Conservation (phyloP, 1,284 basidiomycete species). For the Thelephora terrestris region DNA sequence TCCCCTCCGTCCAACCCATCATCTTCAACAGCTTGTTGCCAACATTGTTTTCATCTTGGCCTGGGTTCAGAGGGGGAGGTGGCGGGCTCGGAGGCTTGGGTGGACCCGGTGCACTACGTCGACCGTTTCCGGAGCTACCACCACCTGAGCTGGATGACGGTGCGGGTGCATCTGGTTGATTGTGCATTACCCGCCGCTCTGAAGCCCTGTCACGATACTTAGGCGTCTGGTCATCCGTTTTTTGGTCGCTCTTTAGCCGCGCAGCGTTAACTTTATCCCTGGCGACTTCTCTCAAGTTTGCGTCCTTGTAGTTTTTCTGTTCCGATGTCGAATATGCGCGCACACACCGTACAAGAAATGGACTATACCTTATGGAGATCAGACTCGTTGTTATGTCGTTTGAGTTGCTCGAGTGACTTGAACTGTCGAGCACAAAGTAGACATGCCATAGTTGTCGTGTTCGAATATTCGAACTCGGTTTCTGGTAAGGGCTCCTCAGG, state of each 20-base stretch:
- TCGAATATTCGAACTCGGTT: slow-evolving; percentile 68
- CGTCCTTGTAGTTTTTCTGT: slow-evolving; percentile 76
- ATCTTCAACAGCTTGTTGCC: slow-evolving; percentile 88
- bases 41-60: slow-evolving; percentile 70
- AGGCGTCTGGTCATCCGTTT: slow-evolving; percentile 30
- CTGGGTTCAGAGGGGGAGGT: slow-evolving; percentile 51
- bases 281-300: slow-evolving; percentile 59
- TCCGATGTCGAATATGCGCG: slow-evolving; percentile 9
- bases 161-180: slow-evolving; percentile 77
- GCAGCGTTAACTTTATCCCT: slow-evolving; percentile 54
- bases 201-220: slow-evolving; percentile 90
- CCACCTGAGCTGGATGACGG: slow-evolving; percentile 35
- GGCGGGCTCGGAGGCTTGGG: slow-evolving; percentile 53
- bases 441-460: slow-evolving; percentile 64
- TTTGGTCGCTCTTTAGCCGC: slow-evolving; percentile 26
- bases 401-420: slow-evolving; percentile 75
- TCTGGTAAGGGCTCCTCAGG: slow-evolving; percentile 18
- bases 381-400: slow-evolving; percentile 82
- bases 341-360: slow-evolving; percentile 4
- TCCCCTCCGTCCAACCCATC: slow-evolving; percentile 93
- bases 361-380: slow-evolving; percentile 75
- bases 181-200: slow-evolving; percentile 79
- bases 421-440: slow-evolving; percentile 87
- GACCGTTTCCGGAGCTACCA: slow-evolving; percentile 22
- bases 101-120: slow-evolving; percentile 52